Conservation (phyloP, 768 basidiomycete species). For the Coprinellus micaceus region DNA sequence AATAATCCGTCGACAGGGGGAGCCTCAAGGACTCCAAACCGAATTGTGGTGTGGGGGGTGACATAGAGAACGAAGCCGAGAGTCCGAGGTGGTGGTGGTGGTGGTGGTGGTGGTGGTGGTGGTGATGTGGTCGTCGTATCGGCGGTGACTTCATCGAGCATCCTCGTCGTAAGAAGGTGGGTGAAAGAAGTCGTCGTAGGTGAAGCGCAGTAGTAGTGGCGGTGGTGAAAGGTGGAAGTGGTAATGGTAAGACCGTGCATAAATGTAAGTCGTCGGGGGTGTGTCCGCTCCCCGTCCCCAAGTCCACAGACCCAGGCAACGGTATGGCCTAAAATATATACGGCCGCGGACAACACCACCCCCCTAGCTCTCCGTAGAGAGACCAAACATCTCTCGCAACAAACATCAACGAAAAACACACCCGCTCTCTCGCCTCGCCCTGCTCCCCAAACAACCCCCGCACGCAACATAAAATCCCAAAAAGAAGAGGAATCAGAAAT, state of each 20-base stretch:
- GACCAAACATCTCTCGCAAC: too few relatives aligned
- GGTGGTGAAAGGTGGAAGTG: neutral
- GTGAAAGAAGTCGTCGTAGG: neutral
- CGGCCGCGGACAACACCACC: slow-evolving; percentile 2
- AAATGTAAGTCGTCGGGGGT: neutral
- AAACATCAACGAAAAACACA: too few relatives aligned
- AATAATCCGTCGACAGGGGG: neutral
- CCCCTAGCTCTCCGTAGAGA: too few relatives aligned
- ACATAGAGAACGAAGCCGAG: neutral
- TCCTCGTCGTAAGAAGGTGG: too few relatives aligned
- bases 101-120: neutral
- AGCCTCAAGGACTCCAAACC: neutral
- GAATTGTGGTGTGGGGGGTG: neutral
- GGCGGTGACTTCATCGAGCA: too few relatives aligned
- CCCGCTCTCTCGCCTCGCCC: too few relatives aligned
- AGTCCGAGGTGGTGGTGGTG: neutral
- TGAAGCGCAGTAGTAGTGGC: neutral
- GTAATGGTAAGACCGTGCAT: neutral
- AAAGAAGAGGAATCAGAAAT: neutral
- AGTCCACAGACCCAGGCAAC: too few relatives aligned
- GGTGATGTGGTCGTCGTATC: neutral
- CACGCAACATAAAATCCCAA: slow-evolving; percentile 3
- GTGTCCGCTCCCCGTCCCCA: neutral
- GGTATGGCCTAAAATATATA: slow-evolving; percentile 12
- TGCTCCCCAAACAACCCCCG: neutral